These are phyloP conservation scores for Fusarium equiseti DNA, from an alignment of 2,329 filamentous ascomycete species.

Conservation along the genomic window DNA sequence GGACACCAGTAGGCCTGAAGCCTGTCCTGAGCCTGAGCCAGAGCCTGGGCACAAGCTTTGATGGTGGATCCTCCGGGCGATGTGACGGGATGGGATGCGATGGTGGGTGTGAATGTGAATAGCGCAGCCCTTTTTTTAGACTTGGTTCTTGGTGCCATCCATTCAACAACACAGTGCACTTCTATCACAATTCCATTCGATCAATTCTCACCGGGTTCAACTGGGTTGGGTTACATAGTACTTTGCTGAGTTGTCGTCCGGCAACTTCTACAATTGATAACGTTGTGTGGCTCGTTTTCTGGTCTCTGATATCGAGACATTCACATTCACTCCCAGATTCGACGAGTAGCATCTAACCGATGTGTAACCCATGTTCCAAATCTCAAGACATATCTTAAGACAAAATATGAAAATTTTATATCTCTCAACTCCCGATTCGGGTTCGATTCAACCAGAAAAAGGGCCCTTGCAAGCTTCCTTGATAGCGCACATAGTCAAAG, in stretches of 20 bases:
- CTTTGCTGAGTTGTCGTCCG: constrained; percentile 33
- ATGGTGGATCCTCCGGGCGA: constrained; percentile 34
- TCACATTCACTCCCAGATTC: background rate
- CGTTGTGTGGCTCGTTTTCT: constrained; percentile 32
- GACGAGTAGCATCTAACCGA: constrained; percentile 11
- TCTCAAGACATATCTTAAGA: constrained; percentile 7
- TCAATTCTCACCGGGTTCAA: constrained; percentile 33
- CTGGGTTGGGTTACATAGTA: constrained; percentile 32
- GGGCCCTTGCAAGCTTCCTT: constrained; percentile 24
- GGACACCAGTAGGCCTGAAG: constrained; percentile 14
- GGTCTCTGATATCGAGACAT: constrained; percentile 16
- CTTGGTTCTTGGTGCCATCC: background rate
- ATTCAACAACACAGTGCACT: constrained; percentile 17
- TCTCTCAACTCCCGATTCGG: constrained; percentile 23
- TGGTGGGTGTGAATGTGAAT: constrained; percentile 21
- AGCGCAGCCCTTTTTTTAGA: constrained; percentile 41
- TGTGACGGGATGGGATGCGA: constrained; percentile 29
- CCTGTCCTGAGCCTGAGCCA: constrained; percentile 17
- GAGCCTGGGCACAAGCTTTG: constrained; percentile 40
- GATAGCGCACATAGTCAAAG: constrained; percentile 25
- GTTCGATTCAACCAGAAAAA: constrained; percentile 23
- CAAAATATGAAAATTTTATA: constrained; percentile 12
- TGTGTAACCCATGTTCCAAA: constrained; percentile 16
- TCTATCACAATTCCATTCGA: background rate
- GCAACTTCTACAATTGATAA: constrained; percentile 23